A percentile compares a stretch with the other conserved stretches of the same genome.
Conservation (phyloP, 129 eudicot genomes). For the Dittrichia graveolens region DNA sequence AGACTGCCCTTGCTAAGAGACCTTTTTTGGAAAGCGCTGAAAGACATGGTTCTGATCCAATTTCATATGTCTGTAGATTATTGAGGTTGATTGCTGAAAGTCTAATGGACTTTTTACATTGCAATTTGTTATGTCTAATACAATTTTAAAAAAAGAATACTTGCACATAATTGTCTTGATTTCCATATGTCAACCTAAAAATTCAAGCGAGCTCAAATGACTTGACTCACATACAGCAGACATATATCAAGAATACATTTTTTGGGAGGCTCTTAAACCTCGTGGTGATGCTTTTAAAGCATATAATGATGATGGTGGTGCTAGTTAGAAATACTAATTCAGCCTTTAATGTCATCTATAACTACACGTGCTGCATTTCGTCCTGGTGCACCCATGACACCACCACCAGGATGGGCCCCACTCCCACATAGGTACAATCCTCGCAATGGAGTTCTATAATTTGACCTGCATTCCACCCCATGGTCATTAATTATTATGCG, state of each 20-base stretch:
- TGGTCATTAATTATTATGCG: background rate
- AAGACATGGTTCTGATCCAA: no score
- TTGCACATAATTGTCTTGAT: background rate
- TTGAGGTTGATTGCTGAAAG: no score
- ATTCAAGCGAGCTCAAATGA: conserved; percentile 9
- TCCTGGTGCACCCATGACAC: conserved; percentile 99
- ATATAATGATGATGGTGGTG: conserved; percentile 10
- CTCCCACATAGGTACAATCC: conserved; percentile 94
- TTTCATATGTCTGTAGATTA: no score
- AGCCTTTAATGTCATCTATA: conserved; percentile 67
- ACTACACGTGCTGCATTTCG: conserved; percentile 85
- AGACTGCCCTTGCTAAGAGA: no score
- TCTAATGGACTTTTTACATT: background rate
- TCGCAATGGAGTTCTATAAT: conserved; percentile 78
- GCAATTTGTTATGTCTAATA: background rate
- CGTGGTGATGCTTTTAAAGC: background rate
- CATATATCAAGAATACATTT: background rate
- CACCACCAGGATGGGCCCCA: conserved; percentile 99
- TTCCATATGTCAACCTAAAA: conserved; percentile 9
- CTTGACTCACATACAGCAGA: conserved; percentile 14
- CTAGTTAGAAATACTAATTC: conserved; percentile 9
- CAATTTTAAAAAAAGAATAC: conserved; percentile 2
- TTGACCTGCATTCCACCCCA: conserved; percentile 62
- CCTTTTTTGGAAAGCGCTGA: no score
- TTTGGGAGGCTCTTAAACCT: conserved; percentile 12